These are phyloP conservation scores for Marasmius oreades DNA, from an alignment of 1,284 basidiomycete species.

Conservation along the genomic window DNA sequence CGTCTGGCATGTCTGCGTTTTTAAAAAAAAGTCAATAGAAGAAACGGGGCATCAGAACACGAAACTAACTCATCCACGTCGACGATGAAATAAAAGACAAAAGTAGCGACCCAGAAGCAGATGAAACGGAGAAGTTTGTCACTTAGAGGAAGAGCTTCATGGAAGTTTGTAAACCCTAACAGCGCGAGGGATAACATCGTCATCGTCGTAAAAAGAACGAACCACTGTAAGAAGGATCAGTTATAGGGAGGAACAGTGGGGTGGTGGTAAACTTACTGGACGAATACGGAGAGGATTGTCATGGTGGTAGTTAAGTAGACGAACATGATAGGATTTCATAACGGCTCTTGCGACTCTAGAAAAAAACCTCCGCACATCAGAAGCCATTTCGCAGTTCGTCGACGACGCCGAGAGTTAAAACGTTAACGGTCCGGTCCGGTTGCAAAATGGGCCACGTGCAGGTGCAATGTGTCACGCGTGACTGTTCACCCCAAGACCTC, in stretches of 20 bases:
- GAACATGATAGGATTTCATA: slow-evolving; percentile 54
- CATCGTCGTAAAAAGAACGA: slow-evolving; percentile 59
- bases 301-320: slow-evolving; percentile 52
- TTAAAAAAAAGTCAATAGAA: background rate
- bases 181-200: slow-evolving; percentile 68
- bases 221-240: slow-evolving; percentile 53
- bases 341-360: slow-evolving; percentile 23
- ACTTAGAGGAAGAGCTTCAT: slow-evolving; percentile 65
- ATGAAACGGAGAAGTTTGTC: slow-evolving; percentile 85
- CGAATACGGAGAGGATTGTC: slow-evolving; percentile 70
- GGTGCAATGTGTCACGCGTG: too few species aligned
- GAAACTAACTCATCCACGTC: slow-evolving; percentile 78
- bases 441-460: too few species aligned
- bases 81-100: slow-evolving; percentile 83
- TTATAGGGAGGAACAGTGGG: background rate
- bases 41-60: background rate
- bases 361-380: background rate
- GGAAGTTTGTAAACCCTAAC: slow-evolving; percentile 70
- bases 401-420: background rate
- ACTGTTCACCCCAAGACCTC: too few species aligned
- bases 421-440: background rate
- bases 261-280: slow-evolving; percentile 46
- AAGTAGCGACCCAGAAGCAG: slow-evolving; percentile 76
- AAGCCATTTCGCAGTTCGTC: background rate
- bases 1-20: slow-evolving; percentile 67